Evolutionary conservation across 116 monocot genomes (phyloP), one percentile per base, ranked within the genome.

Genomic region (Zostera marina): DNA sequence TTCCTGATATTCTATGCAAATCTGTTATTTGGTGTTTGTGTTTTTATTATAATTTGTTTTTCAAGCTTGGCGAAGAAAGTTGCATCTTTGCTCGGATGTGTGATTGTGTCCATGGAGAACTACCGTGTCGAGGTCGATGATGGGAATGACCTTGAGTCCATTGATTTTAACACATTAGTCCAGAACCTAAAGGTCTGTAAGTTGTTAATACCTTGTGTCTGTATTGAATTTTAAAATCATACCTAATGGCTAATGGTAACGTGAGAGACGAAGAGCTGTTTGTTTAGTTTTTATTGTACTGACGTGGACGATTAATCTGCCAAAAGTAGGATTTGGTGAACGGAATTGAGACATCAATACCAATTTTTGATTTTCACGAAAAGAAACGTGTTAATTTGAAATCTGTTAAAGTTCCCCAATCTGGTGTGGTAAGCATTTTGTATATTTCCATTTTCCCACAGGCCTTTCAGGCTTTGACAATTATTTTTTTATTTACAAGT

Each of bases 31-130:
- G 13, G 14, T 15, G 1, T 52, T 61, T 58, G 43, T 47, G 48
- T 59, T 44, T 23, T 47, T 39, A 2, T 44, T 53, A 26, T 39
- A 32, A 19, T 15, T 22, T 44, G 7, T 26, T 15, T 52, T 47
- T 72, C 53, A 59, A 83, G 98, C 70, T 83, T 98, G 72, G 85
- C 90, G 25, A 83, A 86, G 90, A 98, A 98, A 77, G 98, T 98
- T 56, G 90, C 82, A 1, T 83, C 90, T 11, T 76, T 98, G 14
- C 80, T 98, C 4, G 86, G 86, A 11, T 98, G 86, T 44, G 74
- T 74, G 7, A 72, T 90, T 43, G 80, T 98, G 41, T 90, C 98
- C 22, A 98, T 98, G 98, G 98, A 98, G 75, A 85, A 98, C 60
- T 98, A 86, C 63, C 80, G 98, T 16, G 68, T 60, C 16, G 90